Evolutionary conservation across 1,284 basidiomycete genomes (phyloP).

Genomic region (Microbotryomycetes sp.): DNA sequence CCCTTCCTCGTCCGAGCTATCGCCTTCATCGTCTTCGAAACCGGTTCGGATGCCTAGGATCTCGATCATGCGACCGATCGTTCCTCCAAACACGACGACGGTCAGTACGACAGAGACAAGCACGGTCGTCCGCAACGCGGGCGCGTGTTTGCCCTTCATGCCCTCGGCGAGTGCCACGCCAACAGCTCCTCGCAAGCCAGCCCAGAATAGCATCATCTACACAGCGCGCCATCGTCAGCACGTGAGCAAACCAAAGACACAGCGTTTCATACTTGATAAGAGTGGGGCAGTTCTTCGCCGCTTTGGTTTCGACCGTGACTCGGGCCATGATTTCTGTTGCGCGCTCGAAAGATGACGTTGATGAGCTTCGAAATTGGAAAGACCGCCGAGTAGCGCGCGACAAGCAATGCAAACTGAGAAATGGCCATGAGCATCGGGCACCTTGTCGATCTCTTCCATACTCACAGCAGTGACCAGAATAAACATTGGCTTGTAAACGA

Average conservation of each 20-base stretch:
- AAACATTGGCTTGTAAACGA: conserved; percentile 91
- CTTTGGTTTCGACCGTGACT: neutral
- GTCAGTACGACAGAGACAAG: conserved; percentile 93
- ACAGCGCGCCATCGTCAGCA: no score
- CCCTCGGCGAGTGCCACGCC: conserved; percentile 94
- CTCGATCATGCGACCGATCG: conserved; percentile 93
- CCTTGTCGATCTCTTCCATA: no score
- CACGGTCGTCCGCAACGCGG: conserved; percentile 86
- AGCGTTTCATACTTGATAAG: conserved; percentile 54
- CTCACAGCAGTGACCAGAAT: conserved; percentile 71
- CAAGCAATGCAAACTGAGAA: conserved; percentile 69
- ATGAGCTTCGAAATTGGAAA: conserved; percentile 94
- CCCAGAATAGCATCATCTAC: conserved; percentile 82
- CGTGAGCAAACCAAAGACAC: neutral
- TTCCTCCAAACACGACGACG: conserved; percentile 91
- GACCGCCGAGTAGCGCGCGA: conserved; percentile 90
- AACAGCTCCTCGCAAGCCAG: conserved; percentile 89
- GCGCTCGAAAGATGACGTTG: conserved; percentile 78
- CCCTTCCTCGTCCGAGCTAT: conserved; percentile 69
- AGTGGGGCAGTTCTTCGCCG: conserved; percentile 78
- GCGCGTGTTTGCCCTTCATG: conserved; percentile 79
- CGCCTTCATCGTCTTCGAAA: conserved; percentile 75
- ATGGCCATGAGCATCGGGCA: neutral
- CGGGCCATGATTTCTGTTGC: conserved; percentile 52
- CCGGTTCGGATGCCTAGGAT: conserved; percentile 93